Conservation (phyloP, 2,329 filamentous ascomycete genomes). For the Pseudogymnoascus sp. region DNA sequence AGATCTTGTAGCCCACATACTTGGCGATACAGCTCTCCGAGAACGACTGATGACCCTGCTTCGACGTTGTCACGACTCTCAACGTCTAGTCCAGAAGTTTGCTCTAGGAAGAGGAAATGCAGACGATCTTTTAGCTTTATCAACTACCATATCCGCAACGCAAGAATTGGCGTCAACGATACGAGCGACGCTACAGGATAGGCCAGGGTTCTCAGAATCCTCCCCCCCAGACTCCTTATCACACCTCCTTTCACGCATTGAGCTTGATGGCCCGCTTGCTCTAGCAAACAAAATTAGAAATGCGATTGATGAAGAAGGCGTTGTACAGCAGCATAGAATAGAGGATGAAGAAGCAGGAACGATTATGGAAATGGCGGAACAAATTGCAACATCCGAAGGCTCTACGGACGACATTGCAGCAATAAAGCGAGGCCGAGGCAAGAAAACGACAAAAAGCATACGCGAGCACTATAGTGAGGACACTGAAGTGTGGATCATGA, state of each 20-base stretch:
- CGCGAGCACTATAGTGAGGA: conserved; percentile 53
- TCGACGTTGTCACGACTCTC: conserved; percentile 71
- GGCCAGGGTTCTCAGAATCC: neutral
- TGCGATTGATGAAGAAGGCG: conserved; percentile 86
- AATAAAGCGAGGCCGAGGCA: conserved; percentile 34
- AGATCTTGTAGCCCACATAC: conserved; percentile 71
- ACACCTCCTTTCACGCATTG: conserved; percentile 48
- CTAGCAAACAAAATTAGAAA: conserved; percentile 64
- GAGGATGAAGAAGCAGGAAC: conserved; percentile 64
- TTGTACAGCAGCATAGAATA: conserved; percentile 70
- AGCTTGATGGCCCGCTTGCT: conserved; percentile 56
- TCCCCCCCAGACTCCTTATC: conserved; percentile 32
- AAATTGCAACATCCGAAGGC: conserved; percentile 60
- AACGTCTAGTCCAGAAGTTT: conserved; percentile 89
- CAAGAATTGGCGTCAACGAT: conserved; percentile 53
- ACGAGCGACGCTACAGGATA: conserved; percentile 15
- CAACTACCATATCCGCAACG: conserved; percentile 70
- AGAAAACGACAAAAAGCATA: conserved; percentile 37
- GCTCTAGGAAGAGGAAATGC: conserved; percentile 84
- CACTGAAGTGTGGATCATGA: conserved; percentile 57
- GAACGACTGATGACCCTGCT: conserved; percentile 63
- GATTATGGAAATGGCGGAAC: conserved; percentile 65
- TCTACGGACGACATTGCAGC: conserved; percentile 47
- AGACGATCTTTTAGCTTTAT: conserved; percentile 79
- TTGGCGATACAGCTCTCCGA: conserved; percentile 57